These are phyloP conservation scores for Zea luxurians DNA, from an alignment of 176 grass and related monocot species.

Conservation along the genomic window DNA sequence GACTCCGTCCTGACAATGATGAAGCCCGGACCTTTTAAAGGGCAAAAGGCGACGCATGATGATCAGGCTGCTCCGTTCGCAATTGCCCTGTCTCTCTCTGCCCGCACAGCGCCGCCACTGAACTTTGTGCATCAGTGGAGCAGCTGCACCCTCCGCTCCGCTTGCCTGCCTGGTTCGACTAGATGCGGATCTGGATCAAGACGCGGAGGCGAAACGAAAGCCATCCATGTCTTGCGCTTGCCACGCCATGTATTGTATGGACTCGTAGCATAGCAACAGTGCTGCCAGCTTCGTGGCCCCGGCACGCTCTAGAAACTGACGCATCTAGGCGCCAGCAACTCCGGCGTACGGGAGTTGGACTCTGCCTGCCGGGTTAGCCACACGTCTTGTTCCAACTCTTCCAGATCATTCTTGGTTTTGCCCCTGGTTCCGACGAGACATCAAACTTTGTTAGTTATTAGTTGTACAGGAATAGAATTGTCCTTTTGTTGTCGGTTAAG, in stretches of 20 bases:
- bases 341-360: background rate
- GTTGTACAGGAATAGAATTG: background rate
- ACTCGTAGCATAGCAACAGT: background rate
- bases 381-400: background rate
- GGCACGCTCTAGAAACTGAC: slow-evolving; percentile 16
- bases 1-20: slow-evolving; percentile 25
- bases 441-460: background rate
- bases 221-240: background rate
- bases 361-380: background rate
- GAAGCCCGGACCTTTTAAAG: background rate
- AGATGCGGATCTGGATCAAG: background rate
- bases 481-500: no score
- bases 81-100: background rate
- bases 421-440: background rate
- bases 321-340: background rate
- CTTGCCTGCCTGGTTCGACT: background rate
- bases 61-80: background rate
- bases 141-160: background rate
- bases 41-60: slow-evolving; percentile 29
- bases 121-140: background rate
- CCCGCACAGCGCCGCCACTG: background rate
- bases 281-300: background rate
- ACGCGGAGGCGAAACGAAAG: background rate
- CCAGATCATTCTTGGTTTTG: background rate
- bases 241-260: background rate